Conservation (phyloP, 2,329 filamentous ascomycete species). For the Ceratocystiopsis sp. region DNA sequence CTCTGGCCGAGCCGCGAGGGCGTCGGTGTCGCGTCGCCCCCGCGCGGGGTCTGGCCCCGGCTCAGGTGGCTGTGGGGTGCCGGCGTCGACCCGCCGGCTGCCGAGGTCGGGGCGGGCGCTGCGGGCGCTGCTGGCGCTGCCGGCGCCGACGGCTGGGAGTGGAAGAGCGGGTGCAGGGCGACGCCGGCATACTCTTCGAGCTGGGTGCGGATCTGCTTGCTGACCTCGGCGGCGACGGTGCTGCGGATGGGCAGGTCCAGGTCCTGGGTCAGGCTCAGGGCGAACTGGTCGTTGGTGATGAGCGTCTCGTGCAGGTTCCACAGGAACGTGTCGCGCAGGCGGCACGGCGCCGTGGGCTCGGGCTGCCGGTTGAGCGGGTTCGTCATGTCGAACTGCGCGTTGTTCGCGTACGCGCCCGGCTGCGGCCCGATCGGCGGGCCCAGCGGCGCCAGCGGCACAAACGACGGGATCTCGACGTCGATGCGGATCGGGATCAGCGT, state of each 20-base stretch:
- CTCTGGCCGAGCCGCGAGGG: too few species aligned
- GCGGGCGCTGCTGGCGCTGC: background rate
- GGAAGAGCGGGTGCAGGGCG: constrained; percentile 82
- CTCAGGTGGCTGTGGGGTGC: too few species aligned
- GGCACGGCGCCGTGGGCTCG: constrained; percentile 67
- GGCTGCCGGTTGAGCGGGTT: constrained; percentile 64
- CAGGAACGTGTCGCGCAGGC: constrained; percentile 85
- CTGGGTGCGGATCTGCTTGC: constrained; percentile 86
- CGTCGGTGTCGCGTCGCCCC: background rate
- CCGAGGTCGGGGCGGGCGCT: background rate
- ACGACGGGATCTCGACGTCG: constrained; percentile 78
- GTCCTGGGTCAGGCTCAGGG: constrained; percentile 77
- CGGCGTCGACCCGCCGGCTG: constrained; percentile 3
- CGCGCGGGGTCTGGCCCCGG: too few species aligned
- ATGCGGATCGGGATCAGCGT: constrained; percentile 93
- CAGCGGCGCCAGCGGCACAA: constrained; percentile 34
- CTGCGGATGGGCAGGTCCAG: constrained; percentile 70
- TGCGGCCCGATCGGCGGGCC: constrained; percentile 10
- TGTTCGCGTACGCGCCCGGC: constrained; percentile 36
- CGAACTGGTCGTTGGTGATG: constrained; percentile 90
- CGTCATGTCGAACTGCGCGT: constrained; percentile 50
- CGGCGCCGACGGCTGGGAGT: constrained; percentile 26
- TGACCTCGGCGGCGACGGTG: constrained; percentile 59
- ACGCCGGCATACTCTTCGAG: constrained; percentile 92
- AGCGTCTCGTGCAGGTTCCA: constrained; percentile 96